phyloP scores from a whole-genome alignment of 2,329 filamentous ascomycete genomes.

The Aspergillus jensenii region DNA sequence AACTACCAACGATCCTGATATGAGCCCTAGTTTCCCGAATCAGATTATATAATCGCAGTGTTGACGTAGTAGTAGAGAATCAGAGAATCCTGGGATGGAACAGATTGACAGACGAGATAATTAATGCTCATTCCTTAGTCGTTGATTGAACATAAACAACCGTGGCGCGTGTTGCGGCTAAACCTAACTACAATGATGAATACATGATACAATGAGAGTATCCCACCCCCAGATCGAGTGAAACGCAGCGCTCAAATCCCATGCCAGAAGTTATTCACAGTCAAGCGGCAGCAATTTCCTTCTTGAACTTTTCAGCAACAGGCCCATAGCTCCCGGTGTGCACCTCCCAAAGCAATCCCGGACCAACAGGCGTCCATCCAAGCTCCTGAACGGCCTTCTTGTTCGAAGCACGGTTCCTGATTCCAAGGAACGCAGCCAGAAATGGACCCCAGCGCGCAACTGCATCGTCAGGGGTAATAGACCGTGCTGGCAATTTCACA shows the following conservation, averaged over 20 bases:
- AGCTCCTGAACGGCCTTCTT: constrained; percentile 36
- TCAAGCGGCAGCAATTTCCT: background rate
- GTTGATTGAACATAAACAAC: no score
- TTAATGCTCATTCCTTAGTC: no score
- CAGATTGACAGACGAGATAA: no score
- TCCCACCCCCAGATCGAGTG: background rate
- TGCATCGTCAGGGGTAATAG: constrained; percentile 29
- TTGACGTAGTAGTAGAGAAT: no score
- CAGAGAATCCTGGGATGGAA: no score
- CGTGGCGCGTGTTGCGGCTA: no score
- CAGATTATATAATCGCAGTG: no score
- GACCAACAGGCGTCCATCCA: constrained; percentile 34
- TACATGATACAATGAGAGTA: background rate
- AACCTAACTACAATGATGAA: background rate
- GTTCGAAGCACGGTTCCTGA: constrained; percentile 37
- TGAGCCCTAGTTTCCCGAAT: no score
- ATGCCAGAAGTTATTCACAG: no score
- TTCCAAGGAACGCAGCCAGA: constrained; percentile 20
- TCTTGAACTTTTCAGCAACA: constrained; percentile 14
- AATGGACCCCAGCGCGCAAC: constrained; percentile 31
- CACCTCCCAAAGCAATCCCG: constrained; percentile 31
- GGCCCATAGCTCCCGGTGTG: constrained; percentile 22
- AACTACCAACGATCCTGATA: no score
- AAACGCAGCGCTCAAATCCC: background rate
- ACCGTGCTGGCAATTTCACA: constrained; percentile 32